Evolutionary conservation across 2,329 filamentous ascomycete genomes (phyloP).

Genomic region (Aspergillus caelatus): DNA sequence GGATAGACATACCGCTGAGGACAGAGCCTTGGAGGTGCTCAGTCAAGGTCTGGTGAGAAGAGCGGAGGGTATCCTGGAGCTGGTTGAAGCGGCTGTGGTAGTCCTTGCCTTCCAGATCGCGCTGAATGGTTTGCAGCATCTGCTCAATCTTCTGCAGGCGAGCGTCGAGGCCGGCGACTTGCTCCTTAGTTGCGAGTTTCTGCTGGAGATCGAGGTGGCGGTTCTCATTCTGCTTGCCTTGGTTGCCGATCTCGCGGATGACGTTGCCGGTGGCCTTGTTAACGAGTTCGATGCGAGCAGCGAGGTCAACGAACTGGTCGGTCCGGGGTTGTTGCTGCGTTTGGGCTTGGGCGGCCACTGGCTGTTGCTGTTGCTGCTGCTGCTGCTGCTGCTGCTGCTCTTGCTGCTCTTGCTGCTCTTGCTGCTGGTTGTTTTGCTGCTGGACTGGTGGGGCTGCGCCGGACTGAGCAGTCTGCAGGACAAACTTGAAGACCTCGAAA

Average conservation of each 20-base stretch:
- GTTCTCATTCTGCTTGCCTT: conserved; percentile 57
- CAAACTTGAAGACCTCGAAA: conserved; percentile 88
- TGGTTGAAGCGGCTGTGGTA: conserved; percentile 58
- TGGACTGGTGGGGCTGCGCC: conserved; percentile 21
- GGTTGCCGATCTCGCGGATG: conserved; percentile 54
- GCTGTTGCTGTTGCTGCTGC: conserved; percentile 25
- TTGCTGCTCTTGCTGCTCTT: conserved; percentile 10
- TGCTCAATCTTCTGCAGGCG: conserved; percentile 58
- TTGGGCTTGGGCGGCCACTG: conserved; percentile 27
- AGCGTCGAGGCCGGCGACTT: conserved; percentile 45
- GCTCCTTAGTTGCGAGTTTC: conserved; percentile 40
- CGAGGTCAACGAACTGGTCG: conserved; percentile 77
- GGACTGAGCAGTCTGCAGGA: conserved; percentile 60
- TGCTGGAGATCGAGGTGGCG: conserved; percentile 54
- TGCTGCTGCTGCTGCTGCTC: conserved; percentile 14
- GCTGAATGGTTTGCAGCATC: conserved; percentile 53
- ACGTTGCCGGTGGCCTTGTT: conserved; percentile 62
- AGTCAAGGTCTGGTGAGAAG: conserved; percentile 56
- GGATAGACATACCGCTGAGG: conserved; percentile 49
- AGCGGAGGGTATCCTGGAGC: conserved; percentile 57
- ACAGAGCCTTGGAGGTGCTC: conserved; percentile 55
- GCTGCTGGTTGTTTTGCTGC: conserved; percentile 15
- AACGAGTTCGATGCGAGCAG: conserved; percentile 73
- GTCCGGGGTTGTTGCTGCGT: conserved; percentile 46
- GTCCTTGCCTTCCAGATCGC: conserved; percentile 60